Evolutionary conservation across 768 basidiomycete species (phyloP).

Genomic region (Suillus luteus): DNA sequence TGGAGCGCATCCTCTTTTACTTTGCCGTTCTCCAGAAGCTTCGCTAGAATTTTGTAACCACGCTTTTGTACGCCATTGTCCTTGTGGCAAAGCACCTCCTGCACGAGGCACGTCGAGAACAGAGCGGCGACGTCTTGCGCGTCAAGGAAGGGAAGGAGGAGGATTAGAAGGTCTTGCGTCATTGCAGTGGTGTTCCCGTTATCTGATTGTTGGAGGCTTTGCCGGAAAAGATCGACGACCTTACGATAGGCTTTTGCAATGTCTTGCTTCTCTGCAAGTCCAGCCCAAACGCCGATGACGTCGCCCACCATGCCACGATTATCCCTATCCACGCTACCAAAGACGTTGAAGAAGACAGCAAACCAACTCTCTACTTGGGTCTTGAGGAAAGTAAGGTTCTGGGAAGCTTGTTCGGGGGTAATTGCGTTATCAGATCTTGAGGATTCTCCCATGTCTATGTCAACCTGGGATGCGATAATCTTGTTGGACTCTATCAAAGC

Average conservation of each 20-base stretch:
- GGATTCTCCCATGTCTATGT: constrained; percentile 30
- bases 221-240: constrained; percentile 68
- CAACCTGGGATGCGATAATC: constrained; percentile 44
- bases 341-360: constrained; percentile 96
- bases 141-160: constrained; percentile 79
- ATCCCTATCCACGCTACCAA: constrained; percentile 80
- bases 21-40: constrained; percentile 67
- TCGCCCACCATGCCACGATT: constrained; percentile 78
- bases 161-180: constrained; percentile 81
- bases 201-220: constrained; percentile 51
- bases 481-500: constrained; percentile 81
- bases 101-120: constrained; percentile 67
- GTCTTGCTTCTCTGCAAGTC: constrained; percentile 77
- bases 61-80: constrained; percentile 96
- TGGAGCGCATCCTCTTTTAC: constrained; percentile 54
- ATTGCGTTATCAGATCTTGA: constrained; percentile 36
- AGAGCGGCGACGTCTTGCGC: constrained; percentile 58
- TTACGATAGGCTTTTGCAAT: constrained; percentile 81
- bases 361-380: constrained; percentile 90
- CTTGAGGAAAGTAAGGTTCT: constrained; percentile 72
- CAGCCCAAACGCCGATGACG: constrained; percentile 84
- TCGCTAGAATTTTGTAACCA: constrained; percentile 84
- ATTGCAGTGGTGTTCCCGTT: constrained; percentile 57
- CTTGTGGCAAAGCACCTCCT: constrained; percentile 67
- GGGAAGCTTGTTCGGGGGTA: constrained; percentile 57